Conservation (phyloP, 805 yeast species). For the Metschnikowia matae region DNA sequence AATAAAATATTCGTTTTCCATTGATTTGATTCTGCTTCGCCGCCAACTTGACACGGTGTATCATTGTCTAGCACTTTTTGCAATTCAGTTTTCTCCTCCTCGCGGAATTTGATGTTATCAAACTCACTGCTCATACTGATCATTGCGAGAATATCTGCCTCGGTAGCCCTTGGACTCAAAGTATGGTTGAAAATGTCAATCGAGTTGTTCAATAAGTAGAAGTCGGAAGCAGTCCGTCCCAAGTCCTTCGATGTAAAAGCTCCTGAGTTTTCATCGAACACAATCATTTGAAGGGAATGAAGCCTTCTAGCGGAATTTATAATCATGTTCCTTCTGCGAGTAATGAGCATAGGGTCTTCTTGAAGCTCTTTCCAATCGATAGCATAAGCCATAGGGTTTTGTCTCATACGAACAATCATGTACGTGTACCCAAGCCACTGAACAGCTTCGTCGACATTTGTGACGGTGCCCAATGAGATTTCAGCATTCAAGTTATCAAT, state of each 20-base stretch:
- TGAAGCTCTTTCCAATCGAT: slow-evolving; percentile 81
- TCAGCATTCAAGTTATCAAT: slow-evolving; percentile 96
- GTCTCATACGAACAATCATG: slow-evolving; percentile 88
- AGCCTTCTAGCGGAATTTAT: slow-evolving; percentile 74
- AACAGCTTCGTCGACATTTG: slow-evolving; percentile 90
- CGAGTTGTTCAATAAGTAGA: slow-evolving; percentile 77
- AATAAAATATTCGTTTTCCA: slow-evolving; percentile 84
- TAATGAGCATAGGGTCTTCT: slow-evolving; percentile 76
- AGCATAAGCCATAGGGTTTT: slow-evolving; percentile 90
- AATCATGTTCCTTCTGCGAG: slow-evolving; percentile 71
- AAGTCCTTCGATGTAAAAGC: slow-evolving; percentile 80
- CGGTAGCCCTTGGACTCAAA: slow-evolving; percentile 81
- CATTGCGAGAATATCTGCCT: slow-evolving; percentile 86
- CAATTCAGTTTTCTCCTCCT: slow-evolving; percentile 80
- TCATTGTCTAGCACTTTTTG: slow-evolving; percentile 53
- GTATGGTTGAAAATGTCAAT: slow-evolving; percentile 86
- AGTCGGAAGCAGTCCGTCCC: slow-evolving; percentile 93
- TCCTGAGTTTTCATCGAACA: slow-evolving; percentile 80
- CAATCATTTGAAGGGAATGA: slow-evolving; percentile 89
- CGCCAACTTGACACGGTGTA: slow-evolving; percentile 78
- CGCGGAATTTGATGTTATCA: slow-evolving; percentile 82
- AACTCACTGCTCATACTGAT: slow-evolving; percentile 92
- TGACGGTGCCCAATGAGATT: slow-evolving; percentile 90
- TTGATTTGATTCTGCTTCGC: slow-evolving; percentile 67
- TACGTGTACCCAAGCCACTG: slow-evolving; percentile 98